A percentile compares a stretch with the other conserved stretches of the same genome.
Evolutionary conservation across 345 rosid species (phyloP).

Genomic region (Salix dunnii): DNA sequence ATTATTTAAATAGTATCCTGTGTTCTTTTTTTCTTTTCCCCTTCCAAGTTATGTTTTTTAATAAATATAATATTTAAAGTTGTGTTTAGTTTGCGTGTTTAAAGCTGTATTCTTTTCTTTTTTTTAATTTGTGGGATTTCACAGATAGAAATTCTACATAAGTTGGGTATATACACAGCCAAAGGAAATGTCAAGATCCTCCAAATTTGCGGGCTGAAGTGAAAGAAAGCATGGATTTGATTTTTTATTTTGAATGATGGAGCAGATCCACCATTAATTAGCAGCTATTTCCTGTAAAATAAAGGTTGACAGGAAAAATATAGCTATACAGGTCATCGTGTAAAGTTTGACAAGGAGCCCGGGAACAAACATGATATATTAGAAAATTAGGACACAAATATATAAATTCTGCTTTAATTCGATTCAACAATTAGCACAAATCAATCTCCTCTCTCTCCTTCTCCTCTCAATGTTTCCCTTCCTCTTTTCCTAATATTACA

Average conservation of each 20-base stretch:
- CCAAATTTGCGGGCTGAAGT: background rate
- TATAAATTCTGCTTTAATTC: background rate
- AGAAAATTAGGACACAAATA: slow-evolving; percentile 29
- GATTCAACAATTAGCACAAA: slow-evolving; percentile 15
- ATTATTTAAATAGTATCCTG: no score
- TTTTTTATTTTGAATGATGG: background rate
- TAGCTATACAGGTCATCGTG: background rate
- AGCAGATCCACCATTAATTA: background rate
- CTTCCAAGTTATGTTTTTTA: no score
- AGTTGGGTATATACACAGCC: no score
- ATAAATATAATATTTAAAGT: no score
- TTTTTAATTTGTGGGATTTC: background rate
- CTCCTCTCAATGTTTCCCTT: background rate
- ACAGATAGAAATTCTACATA: no score
- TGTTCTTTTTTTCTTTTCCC: no score
- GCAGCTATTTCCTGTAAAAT: background rate
- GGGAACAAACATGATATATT: background rate
- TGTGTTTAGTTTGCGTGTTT: no score
- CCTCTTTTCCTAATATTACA: background rate
- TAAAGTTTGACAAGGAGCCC: slow-evolving; percentile 22
- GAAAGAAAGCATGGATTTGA: background rate
- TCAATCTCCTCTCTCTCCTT: background rate
- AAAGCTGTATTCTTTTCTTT: no score
- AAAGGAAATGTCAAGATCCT: background rate
- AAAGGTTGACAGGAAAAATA: background rate